Conservation (phyloP, 2,329 filamentous ascomycete genomes). For the Magnaporthales sp. region DNA sequence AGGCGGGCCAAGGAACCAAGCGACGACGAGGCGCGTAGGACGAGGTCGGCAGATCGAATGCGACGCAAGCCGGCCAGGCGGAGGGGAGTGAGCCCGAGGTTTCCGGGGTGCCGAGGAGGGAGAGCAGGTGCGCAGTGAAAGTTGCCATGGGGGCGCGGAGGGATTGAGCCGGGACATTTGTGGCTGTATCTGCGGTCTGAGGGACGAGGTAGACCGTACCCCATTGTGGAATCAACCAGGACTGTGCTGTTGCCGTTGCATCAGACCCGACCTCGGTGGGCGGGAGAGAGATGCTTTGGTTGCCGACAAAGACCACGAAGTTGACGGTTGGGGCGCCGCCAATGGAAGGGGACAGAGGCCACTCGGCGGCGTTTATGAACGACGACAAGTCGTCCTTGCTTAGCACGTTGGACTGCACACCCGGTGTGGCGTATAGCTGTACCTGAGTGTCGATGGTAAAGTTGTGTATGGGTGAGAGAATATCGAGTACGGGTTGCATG, state of each 20-base stretch:
- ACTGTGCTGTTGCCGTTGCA: slow-evolving; percentile 38
- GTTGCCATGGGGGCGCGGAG: slow-evolving; percentile 77
- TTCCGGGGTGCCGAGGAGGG: slow-evolving; percentile 76
- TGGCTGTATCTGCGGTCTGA: slow-evolving; percentile 27
- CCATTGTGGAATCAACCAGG: slow-evolving; percentile 95
- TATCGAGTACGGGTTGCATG: slow-evolving; percentile 70
- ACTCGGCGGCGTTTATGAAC: slow-evolving; percentile 96
- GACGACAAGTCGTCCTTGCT: slow-evolving; percentile 81
- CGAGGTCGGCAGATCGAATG: slow-evolving; percentile 75
- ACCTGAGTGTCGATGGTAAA: slow-evolving; percentile 96
- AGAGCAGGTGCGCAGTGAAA: slow-evolving; percentile 84
- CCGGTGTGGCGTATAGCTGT: slow-evolving; percentile 76
- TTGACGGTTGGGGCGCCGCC: slow-evolving; percentile 90
- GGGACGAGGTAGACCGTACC: slow-evolving; percentile 59
- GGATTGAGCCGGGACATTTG: slow-evolving; percentile 51
- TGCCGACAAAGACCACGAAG: slow-evolving; percentile 85
- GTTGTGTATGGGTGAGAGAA: slow-evolving; percentile 77
- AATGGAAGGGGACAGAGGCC: slow-evolving; percentile 91
- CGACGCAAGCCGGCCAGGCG: slow-evolving; percentile 77
- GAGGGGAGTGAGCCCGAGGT: slow-evolving; percentile 71
- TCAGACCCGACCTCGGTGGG: not conserved
- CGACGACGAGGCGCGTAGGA: slow-evolving; percentile 85
- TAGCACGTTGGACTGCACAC: slow-evolving; percentile 56
- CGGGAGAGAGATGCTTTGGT: slow-evolving; percentile 54
- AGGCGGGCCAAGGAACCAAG: slow-evolving; percentile 87